phyloP scores from a whole-genome alignment of 139 green algal species.

The Micromonas commoda region DNA sequence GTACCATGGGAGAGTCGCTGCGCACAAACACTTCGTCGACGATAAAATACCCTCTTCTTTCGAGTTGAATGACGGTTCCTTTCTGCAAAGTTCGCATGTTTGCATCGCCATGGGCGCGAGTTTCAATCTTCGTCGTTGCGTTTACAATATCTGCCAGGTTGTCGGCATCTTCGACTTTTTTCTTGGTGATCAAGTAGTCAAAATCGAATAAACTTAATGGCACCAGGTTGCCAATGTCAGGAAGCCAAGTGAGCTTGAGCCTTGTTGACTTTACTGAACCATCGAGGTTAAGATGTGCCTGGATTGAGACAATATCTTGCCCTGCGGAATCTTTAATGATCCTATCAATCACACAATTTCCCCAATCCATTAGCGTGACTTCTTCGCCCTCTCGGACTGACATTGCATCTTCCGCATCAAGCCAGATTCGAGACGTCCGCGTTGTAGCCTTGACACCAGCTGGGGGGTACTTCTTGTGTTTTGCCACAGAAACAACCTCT shows the following conservation, averaged over 20 bases:
- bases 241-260: conserved; percentile 95
- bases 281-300: conserved; percentile 68
- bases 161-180: conserved; percentile 88
- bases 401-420: conserved; percentile 82
- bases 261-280: conserved; percentile 92
- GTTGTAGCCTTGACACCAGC: conserved; percentile 66
- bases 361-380: conserved; percentile 98
- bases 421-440: conserved; percentile 34
- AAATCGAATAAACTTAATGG: conserved; percentile 66
- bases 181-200: conserved; percentile 92
- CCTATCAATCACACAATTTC: conserved; percentile 74
- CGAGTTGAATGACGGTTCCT: conserved; percentile 91
- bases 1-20: conserved; percentile 59
- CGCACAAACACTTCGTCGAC: conserved; percentile 65
- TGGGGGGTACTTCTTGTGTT: conserved; percentile 86
- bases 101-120: conserved; percentile 68
- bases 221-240: conserved; percentile 47
- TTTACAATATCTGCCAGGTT: conserved; percentile 70
- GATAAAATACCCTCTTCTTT: conserved; percentile 96
- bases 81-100: conserved; percentile 90
- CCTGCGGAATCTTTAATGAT: conserved; percentile 29
- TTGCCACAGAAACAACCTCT: conserved; percentile 47
- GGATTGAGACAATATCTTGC: conserved; percentile 43
- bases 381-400: conserved; percentile 73
- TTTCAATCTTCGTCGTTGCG: conserved; percentile 31